These are phyloP conservation scores for Pleurotus tuber-regium DNA, from an alignment of 768 basidiomycete genomes.

Conservation along the genomic window DNA sequence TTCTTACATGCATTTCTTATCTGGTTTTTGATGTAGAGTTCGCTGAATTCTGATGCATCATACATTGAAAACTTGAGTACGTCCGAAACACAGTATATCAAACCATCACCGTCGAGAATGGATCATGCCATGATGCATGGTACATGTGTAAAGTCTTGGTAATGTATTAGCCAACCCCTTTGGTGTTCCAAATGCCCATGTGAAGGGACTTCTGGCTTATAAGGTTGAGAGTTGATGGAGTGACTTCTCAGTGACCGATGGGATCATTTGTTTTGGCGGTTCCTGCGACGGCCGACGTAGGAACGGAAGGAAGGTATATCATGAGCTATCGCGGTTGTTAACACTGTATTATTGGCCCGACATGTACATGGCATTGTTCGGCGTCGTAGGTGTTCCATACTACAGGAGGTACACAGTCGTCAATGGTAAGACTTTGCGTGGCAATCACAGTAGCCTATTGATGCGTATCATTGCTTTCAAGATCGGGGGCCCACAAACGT, in stretches of 20 bases:
- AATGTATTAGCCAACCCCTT: slow-evolving; percentile 1
- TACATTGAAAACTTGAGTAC: neutral
- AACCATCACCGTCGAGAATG: slow-evolving; percentile 1
- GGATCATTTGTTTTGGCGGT: slow-evolving; percentile 2
- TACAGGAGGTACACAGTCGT: no score
- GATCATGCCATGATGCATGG: slow-evolving; percentile 6
- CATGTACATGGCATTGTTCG: no score
- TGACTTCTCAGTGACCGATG: slow-evolving; percentile 3
- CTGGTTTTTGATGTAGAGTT: no score
- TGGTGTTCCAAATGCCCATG: slow-evolving; percentile 2
- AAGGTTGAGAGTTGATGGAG: neutral
- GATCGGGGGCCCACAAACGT: no score
- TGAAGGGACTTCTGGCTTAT: neutral
- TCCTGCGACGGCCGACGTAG: neutral
- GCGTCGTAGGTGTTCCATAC: no score
- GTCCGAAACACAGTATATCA: neutral
- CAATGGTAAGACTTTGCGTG: no score
- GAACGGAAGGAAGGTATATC: neutral
- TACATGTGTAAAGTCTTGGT: neutral
- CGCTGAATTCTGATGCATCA: neutral
- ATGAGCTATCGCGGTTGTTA: no score
- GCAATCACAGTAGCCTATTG: no score
- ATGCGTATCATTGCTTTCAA: no score
- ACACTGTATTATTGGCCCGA: no score
- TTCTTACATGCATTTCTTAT: no score